Conservation (phyloP, 768 basidiomycete species). For the Trametes cingulata region DNA sequence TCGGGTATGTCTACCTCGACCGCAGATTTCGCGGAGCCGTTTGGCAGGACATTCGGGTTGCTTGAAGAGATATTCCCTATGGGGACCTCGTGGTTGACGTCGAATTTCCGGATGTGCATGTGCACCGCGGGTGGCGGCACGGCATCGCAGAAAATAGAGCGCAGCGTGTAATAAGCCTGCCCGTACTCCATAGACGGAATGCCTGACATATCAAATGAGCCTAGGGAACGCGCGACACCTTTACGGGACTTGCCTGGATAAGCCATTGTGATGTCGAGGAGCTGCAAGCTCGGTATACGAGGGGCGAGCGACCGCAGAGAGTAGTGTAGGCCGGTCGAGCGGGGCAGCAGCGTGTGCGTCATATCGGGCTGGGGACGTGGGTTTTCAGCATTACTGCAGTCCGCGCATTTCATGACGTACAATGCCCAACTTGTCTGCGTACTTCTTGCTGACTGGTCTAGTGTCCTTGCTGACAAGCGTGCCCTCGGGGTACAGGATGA, state of each 20-base stretch:
- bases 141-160: slow-evolving; percentile 82
- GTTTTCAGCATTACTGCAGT: background rate
- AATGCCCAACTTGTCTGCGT: slow-evolving; percentile 84
- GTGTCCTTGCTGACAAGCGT: slow-evolving; percentile 90
- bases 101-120: slow-evolving; percentile 81
- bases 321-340: slow-evolving; percentile 89
- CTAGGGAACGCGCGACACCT: background rate
- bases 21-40: slow-evolving; percentile 19
- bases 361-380: slow-evolving; percentile 63
- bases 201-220: slow-evolving; percentile 42
- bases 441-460: slow-evolving; percentile 80
- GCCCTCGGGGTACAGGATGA: slow-evolving; percentile 94
- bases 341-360: slow-evolving; percentile 79
- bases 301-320: slow-evolving; percentile 80
- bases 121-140: slow-evolving; percentile 84
- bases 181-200: slow-evolving; percentile 81
- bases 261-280: slow-evolving; percentile 89
- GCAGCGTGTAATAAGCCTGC: slow-evolving; percentile 86
- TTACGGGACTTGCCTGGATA: slow-evolving; percentile 71
- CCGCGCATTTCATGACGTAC: slow-evolving; percentile 49
- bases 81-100: slow-evolving; percentile 66
- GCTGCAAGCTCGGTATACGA: slow-evolving; percentile 69
- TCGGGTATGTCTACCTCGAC: slow-evolving; percentile 33
- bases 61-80: slow-evolving; percentile 58
- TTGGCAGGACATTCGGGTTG: slow-evolving; percentile 34